These are phyloP conservation scores for Discostella pseudostelligera DNA, from an alignment of 108 stramenopile genomes.

Conservation along the genomic window DNA sequence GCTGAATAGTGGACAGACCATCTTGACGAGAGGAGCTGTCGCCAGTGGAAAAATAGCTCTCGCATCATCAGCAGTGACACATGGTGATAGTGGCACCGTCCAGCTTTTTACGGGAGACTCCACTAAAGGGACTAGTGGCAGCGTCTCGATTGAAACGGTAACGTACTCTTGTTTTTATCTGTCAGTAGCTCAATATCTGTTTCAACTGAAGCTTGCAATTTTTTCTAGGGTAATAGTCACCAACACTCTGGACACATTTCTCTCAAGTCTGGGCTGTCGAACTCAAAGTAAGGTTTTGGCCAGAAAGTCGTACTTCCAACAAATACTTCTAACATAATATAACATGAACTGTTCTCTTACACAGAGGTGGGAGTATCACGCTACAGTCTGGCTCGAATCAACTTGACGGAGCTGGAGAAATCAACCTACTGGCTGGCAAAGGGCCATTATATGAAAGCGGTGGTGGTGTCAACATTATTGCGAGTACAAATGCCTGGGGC, in stretches of 20 bases:
- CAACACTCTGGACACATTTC: not conserved
- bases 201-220: not conserved
- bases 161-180: not conserved
- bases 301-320: not conserved
- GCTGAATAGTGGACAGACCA: constrained; percentile 10
- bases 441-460: constrained; percentile 11
- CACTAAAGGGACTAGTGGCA: constrained; percentile 7
- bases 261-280: not conserved
- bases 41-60: constrained; percentile 8
- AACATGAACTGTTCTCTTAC: not conserved
- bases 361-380: constrained; percentile 13
- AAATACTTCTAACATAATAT: no score
- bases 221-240: not conserved
- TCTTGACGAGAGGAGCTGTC: not conserved
- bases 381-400: constrained; percentile 22
- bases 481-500: constrained; percentile 9
- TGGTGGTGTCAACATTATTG: constrained; percentile 44
- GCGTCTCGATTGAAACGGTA: constrained; percentile 4
- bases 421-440: constrained; percentile 16
- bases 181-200: not conserved
- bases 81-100: constrained; percentile 19
- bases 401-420: constrained; percentile 20
- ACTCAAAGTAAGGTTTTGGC: not conserved
- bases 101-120: constrained; percentile 16
- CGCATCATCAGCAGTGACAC: not conserved